phyloP scores from a whole-genome alignment of 2,329 filamentous ascomycete species.

The Colletotrichum gloeosporioides region DNA sequence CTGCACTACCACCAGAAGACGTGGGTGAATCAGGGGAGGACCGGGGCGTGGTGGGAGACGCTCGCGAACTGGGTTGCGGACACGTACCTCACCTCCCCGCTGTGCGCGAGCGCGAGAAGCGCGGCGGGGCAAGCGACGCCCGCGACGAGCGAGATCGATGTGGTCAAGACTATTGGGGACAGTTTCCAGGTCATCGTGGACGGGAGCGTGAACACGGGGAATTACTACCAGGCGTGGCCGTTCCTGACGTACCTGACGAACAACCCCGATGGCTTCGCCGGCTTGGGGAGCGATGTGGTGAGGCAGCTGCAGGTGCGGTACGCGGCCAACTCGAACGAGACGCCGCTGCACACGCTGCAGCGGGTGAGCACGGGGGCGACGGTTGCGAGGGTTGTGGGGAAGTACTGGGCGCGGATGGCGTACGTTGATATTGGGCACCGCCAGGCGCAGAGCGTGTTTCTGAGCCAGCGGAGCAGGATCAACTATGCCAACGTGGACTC shows the following conservation, averaged over 20 bases:
- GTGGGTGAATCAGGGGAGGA: conserved; percentile 49
- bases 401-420: conserved; percentile 60
- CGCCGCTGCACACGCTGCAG: conserved; percentile 51
- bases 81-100: conserved; percentile 47
- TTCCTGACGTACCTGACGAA: conserved; percentile 53
- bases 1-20: conserved; percentile 50
- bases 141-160: conserved; percentile 38
- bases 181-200: conserved; percentile 55
- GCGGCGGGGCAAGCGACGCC: conserved; percentile 32
- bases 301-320: conserved; percentile 49
- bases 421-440: conserved; percentile 54
- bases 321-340: conserved; percentile 49
- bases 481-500: conserved; percentile 49
- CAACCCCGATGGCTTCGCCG: conserved; percentile 49
- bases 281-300: conserved; percentile 45
- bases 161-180: conserved; percentile 49
- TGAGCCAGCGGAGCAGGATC: conserved; percentile 35
- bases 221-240: conserved; percentile 59
- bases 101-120: conserved; percentile 43
- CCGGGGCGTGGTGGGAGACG: conserved; percentile 58
- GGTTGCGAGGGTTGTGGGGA: conserved; percentile 47
- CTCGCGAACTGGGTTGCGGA: conserved; percentile 56
- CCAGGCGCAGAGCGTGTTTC: conserved; percentile 42
- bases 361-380: conserved; percentile 37
- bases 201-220: conserved; percentile 42